These are phyloP conservation scores for Tulasnella sp. DNA, from an alignment of 768 basidiomycete species.

Conservation along the genomic window DNA sequence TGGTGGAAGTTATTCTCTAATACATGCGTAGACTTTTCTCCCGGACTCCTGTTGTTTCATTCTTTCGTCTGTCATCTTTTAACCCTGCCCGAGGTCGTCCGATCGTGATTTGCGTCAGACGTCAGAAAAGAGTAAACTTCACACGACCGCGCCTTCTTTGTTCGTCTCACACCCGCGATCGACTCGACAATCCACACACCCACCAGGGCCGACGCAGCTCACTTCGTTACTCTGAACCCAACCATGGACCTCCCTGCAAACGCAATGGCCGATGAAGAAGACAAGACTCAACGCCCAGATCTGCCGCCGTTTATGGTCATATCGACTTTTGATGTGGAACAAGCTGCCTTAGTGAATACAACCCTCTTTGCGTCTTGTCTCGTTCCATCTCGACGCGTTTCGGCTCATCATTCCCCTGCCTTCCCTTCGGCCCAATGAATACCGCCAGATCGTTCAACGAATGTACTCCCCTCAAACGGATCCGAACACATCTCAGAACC, in stretches of 20 bases:
- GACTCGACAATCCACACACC: not conserved
- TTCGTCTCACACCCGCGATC: not conserved
- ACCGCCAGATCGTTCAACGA: slow-evolving; percentile 23
- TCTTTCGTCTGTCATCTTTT: not conserved
- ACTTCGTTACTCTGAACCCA: not conserved
- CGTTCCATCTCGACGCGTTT: not conserved
- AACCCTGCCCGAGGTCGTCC: not conserved
- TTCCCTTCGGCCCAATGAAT: not conserved
- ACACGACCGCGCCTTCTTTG: not conserved
- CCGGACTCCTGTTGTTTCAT: not conserved
- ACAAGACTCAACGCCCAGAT: slow-evolving; percentile 7
- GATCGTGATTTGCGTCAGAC: not conserved
- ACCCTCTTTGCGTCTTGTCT: not conserved
- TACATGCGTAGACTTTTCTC: not conserved
- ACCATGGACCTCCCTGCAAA: slow-evolving; percentile 12
- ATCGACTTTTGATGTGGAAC: slow-evolving; percentile 21
- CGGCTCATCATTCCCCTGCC: slow-evolving; percentile 4
- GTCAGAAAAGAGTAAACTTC: not conserved
- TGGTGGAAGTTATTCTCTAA: not conserved
- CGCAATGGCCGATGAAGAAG: not conserved
- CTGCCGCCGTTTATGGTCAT: slow-evolving; percentile 21
- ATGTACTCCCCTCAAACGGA: slow-evolving; percentile 29
- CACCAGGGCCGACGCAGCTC: not conserved
- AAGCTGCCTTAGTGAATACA: slow-evolving; percentile 22
- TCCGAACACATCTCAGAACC: slow-evolving; percentile 30